These are phyloP conservation scores for Lenwebbia sp. DNA, from an alignment of 345 rosid genomes.

Conservation along the genomic window DNA sequence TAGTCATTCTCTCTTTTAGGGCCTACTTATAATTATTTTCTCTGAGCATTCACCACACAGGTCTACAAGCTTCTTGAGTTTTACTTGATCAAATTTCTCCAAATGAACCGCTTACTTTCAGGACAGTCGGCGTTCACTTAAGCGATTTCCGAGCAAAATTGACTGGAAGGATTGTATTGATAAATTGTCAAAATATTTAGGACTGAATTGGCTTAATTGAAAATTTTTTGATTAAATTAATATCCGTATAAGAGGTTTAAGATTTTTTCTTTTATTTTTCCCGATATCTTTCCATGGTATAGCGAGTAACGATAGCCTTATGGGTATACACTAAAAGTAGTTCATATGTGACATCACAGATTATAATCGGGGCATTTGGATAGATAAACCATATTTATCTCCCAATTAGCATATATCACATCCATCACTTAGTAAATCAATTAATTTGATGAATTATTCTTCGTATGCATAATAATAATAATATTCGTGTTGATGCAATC, in stretches of 20 bases:
- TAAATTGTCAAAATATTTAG: not conserved
- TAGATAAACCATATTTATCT: not conserved
- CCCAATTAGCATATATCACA: not conserved
- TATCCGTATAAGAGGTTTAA: rapidly evolving
- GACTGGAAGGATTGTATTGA: not conserved
- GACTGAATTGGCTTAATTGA: rapidly evolving
- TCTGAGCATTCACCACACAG: not conserved
- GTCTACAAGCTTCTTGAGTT: not conserved
- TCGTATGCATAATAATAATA: not conserved
- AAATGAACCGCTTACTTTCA: not conserved
- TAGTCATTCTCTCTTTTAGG: not conserved
- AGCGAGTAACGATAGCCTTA: not conserved
- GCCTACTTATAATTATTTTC: not conserved
- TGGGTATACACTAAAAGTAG: not conserved
- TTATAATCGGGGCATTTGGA: not conserved
- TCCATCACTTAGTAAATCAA: not conserved
- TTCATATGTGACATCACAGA: not conserved
- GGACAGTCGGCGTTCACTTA: not conserved
- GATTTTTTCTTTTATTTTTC: not conserved
- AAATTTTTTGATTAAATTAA: not conserved
- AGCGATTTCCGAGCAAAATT: not conserved
- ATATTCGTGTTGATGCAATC: not conserved
- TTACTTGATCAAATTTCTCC: not conserved
- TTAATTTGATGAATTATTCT: not conserved
- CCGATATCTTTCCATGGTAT: not conserved